Base-by-base conservation (phyloP, 2,329 filamentous ascomycete genomes). In the Dactylellina drechsleri region DNA sequence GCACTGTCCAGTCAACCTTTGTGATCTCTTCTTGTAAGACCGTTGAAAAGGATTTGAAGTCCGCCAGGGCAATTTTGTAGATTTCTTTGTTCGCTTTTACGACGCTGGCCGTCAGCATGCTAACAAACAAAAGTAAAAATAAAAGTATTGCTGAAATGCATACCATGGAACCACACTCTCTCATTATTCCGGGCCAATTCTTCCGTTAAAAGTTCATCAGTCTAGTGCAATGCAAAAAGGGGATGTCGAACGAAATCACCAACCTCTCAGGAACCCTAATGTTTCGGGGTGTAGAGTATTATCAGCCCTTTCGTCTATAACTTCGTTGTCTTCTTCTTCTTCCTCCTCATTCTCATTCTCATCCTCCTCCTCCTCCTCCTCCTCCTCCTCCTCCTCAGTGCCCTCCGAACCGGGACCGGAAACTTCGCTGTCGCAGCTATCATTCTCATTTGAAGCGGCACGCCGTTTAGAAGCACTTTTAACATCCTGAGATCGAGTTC, bases 21-120 rank as follows among this genome's bases (percentile, higher is more conserved):
- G 87, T 86, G 64, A 97, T 85, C 76, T 88, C 90, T 74, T 90
- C 85, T 0, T 90, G 91, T 45, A 95, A 84, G 8, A 84, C 84
- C 78, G 91, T 90, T 41, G 95, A 87, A 79, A 93, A 97, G 1
- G 88, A 87, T 56, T 92, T 88, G 86, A 92, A 97, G 81, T 97
- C 92, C 72, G 90, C 90, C 70, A 93, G 86, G 0, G 92, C 88
- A 65, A 89, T 86, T 72, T 93, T 87, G 81, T 91, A 96, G 79
- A 96, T 91, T 52, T 86, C 85, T 81, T 96, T 92, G 81, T 95
- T 88, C 79, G 88, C 92, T 95, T 66, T 12, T 76, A 10, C 60
- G 7, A 52, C 36, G 52, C 16, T 43, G 31, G 5, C 15, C 36
- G 23, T 20, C 15, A 18, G 36, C 20, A 28, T 15, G 56, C 15